A percentile compares a stretch with the other conserved stretches of the same genome.
These are phyloP conservation scores for Ustilago nuda DNA, from an alignment of 1,284 basidiomycete species.

Conservation along the genomic window DNA sequence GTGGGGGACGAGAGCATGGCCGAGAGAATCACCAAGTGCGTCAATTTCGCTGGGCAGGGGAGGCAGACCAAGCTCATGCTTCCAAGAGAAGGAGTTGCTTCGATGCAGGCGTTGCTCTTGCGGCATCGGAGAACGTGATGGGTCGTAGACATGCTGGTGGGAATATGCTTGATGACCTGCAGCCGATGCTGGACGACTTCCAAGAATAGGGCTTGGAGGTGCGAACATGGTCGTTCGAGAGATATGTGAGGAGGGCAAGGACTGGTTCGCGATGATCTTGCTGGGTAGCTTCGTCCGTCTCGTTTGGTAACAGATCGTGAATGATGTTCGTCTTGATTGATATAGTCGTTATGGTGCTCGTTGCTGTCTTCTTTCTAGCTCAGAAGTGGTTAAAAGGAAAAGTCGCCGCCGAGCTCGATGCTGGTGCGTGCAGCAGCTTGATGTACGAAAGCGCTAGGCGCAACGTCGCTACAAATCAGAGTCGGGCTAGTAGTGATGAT, in stretches of 20 bases:
- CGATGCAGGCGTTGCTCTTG: conserved; percentile 12
- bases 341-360: background rate
- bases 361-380: background rate
- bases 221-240: conserved; percentile 42
- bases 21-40: conserved; percentile 32
- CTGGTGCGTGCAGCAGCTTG: background rate
- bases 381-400: background rate
- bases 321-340: conserved; percentile 3
- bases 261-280: background rate
- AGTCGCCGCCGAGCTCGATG: background rate
- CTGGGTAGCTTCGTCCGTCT: background rate
- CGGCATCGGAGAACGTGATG: conserved; percentile 21
- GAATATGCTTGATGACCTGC: conserved; percentile 24
- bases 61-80: conserved; percentile 52
- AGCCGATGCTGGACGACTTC: conserved; percentile 44
- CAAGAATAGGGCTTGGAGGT: conserved; percentile 32
- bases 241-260: no score
- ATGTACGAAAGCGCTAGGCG: conserved; percentile 12
- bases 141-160: conserved; percentile 30
- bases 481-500: conserved; percentile 4
- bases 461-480: conserved; percentile 4
- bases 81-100: conserved; percentile 54
- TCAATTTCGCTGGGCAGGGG: conserved; percentile 55
- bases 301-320: conserved; percentile 19
- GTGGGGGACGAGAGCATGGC: conserved; percentile 30